Percentiles rank a stretch among this genome's conserved stretches.
Evolutionary conservation across 2,329 filamentous ascomycete genomes (phyloP).

Genomic region (Claviceps digitariae): DNA sequence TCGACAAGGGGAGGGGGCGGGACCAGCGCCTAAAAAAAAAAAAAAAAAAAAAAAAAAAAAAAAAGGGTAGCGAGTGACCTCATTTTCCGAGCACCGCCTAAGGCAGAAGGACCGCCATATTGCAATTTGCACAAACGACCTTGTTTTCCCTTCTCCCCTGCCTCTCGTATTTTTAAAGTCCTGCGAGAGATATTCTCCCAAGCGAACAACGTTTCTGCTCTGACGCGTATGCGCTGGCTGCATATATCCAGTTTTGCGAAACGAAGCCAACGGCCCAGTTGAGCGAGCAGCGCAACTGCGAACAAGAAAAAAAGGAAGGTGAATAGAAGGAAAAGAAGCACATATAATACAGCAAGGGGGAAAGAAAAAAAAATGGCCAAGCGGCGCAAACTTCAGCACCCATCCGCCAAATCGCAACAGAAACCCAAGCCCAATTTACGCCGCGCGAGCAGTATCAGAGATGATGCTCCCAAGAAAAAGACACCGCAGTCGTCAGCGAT

Average conservation of each 20-base stretch:
- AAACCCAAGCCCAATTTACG: slow-evolving; percentile 7
- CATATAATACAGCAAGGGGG: not conserved
- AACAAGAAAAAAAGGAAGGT: not conserved
- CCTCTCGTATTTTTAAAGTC: too few relatives aligned
- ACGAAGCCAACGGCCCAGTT: not conserved
- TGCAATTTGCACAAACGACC: not conserved
- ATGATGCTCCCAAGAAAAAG: slow-evolving; percentile 6
- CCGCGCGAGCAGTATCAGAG: not conserved
- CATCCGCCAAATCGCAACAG: slow-evolving; percentile 8
- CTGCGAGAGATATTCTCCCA: not conserved
- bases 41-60: not conserved
- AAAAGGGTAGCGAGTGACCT: not conserved
- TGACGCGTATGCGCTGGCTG: too few relatives aligned
- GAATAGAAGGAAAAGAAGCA: not conserved
- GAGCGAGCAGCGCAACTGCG: not conserved
- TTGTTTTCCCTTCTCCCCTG: not conserved
- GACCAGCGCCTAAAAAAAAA: not conserved
- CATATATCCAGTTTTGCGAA: not conserved
- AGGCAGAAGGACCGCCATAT: not conserved
- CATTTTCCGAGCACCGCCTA: not conserved
- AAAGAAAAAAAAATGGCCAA: slow-evolving; percentile 7
- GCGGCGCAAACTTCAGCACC: slow-evolving; percentile 8
- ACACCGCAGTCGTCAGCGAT: not conserved
- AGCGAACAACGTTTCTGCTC: not conserved
- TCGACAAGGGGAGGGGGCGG: not conserved